These are phyloP conservation scores for Herpetomonas samuelpessoai DNA, from an alignment of 208 protist species.

Conservation along the genomic window DNA sequence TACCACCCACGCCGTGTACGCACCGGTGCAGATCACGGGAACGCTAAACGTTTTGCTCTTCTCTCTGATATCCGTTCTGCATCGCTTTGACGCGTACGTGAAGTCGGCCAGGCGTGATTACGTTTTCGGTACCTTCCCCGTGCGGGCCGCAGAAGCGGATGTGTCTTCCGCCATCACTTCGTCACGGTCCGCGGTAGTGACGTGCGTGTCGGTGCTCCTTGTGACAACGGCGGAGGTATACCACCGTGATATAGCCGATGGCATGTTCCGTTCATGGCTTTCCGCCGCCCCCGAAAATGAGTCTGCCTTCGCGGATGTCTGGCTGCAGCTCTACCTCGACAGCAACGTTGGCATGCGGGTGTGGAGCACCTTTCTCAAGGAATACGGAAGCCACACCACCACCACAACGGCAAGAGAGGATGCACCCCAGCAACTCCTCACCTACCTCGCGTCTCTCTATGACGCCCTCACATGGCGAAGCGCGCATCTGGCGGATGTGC, in stretches of 20 bases:
- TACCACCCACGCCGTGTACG: background rate
- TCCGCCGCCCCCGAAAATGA: too few relatives aligned
- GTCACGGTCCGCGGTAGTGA: too few relatives aligned
- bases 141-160: too few relatives aligned
- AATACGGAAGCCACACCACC: background rate
- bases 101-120: too few relatives aligned
- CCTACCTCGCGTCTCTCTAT: background rate
- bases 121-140: too few relatives aligned
- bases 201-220: too few relatives aligned
- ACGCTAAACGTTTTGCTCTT: background rate
- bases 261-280: too few relatives aligned
- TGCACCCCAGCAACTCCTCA: background rate
- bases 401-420: background rate
- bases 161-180: too few relatives aligned
- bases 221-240: too few relatives aligned
- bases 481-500: background rate
- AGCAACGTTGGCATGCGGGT: conserved; percentile 10
- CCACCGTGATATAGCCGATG: too few relatives aligned
- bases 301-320: too few relatives aligned
- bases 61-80: background rate
- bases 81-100: too few relatives aligned
- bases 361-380: background rate
- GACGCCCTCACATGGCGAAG: background rate
- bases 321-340: conserved; percentile 39
- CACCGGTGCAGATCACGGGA: background rate